Percentiles rank a stretch among this genome's conserved stretches.
These are phyloP conservation scores for Xylaria nigripes DNA, from an alignment of 495 filamentous ascomycete species.

Conservation along the genomic window DNA sequence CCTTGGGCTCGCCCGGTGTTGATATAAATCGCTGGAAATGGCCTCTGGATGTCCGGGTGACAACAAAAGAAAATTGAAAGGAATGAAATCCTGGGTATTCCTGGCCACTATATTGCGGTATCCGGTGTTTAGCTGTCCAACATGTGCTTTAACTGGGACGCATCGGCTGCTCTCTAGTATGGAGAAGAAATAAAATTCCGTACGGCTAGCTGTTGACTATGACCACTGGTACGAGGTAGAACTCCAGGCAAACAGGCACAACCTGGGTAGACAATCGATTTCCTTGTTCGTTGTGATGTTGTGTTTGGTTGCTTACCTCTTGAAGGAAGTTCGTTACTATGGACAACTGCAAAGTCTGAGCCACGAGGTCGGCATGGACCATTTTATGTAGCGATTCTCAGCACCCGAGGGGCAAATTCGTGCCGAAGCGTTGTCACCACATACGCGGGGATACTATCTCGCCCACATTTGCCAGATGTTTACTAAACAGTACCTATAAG, in stretches of 20 bases:
- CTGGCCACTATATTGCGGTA: constrained; percentile 7
- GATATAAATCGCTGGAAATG: constrained; percentile 1
- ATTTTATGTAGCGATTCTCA: constrained; percentile 12
- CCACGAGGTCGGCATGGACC: constrained; percentile 1
- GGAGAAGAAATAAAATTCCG: constrained; percentile 10
- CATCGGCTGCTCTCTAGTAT: constrained; percentile 6
- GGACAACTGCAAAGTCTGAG: background rate
- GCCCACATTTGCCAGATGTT: background rate
- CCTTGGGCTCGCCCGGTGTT: constrained; percentile 6
- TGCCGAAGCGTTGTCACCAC: background rate
- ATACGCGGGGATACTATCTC: constrained; percentile 8
- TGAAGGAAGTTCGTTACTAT: background rate
- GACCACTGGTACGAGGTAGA: constrained; percentile 9
- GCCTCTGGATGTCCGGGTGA: constrained; percentile 8
- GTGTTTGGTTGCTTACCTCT: constrained; percentile 10
- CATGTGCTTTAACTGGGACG: constrained; percentile 4
- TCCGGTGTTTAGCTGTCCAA: constrained; percentile 6
- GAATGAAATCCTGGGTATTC: constrained; percentile 8
- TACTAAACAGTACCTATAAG: constrained; percentile 1
- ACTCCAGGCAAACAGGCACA: constrained; percentile 4
- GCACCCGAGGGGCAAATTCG: constrained; percentile 9
- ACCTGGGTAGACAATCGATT: background rate
- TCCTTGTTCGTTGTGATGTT: constrained; percentile 1
- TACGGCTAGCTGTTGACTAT: constrained; percentile 4
- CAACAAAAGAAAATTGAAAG: background rate